phyloP scores from a whole-genome alignment of 225 moss, liverwort and hornwort genomes.

The Sphagnum tenellum region DNA sequence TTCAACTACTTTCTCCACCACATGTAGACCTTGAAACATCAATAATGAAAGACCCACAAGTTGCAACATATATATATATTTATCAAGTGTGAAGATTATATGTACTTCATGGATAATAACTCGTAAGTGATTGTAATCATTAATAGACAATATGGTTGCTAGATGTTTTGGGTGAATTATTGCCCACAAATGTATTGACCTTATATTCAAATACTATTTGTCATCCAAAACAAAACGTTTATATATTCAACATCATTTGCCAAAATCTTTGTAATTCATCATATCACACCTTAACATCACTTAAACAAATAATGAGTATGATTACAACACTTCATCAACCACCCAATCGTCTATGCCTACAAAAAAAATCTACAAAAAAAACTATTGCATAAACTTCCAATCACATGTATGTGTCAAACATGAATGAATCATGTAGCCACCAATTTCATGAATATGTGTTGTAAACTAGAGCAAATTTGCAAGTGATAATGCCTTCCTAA shows the following conservation, averaged over 20 bases:
- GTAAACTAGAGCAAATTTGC: too few species aligned
- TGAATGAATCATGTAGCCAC: too few species aligned
- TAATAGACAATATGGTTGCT: constrained; percentile 36
- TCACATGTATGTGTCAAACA: too few species aligned
- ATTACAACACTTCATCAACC: constrained; percentile 59
- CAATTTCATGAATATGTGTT: too few species aligned
- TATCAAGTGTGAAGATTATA: neutral
- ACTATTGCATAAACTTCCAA: too few species aligned
- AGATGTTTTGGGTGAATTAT: constrained; percentile 59
- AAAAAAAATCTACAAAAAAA: constrained; percentile 42
- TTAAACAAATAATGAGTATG: neutral
- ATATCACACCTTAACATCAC: neutral
- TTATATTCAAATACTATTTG: neutral
- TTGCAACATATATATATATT: neutral
- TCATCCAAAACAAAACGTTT: neutral
- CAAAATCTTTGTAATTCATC: neutral
- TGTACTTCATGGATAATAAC: constrained; percentile 42
- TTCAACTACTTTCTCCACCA: constrained; percentile 44
- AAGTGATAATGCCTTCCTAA: too few species aligned
- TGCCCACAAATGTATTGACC: constrained; percentile 22
- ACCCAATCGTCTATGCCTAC: constrained; percentile 72
- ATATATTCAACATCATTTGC: neutral
- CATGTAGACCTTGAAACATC: constrained; percentile 16
- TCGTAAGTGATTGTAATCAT: constrained; percentile 39
- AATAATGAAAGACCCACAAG: too few species aligned